Conservation (phyloP, 768 basidiomycete species). For the Mycena sanguinolenta region DNA sequence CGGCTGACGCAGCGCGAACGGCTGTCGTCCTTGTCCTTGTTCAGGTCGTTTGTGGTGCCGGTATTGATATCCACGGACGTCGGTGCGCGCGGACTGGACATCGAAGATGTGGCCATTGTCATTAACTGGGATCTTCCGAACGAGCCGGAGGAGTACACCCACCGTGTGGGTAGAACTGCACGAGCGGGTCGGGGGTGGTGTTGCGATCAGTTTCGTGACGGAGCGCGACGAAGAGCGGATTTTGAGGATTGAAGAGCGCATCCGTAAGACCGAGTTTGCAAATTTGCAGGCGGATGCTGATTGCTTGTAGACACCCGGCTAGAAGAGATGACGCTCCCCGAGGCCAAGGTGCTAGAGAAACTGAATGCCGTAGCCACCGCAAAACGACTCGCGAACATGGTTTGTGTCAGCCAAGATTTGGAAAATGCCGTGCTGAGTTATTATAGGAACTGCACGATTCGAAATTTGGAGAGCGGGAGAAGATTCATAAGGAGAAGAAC, state of each 20-base stretch:
- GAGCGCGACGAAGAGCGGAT: slow-evolving; percentile 92
- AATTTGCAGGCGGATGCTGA: slow-evolving; percentile 14
- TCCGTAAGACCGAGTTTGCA: slow-evolving; percentile 68
- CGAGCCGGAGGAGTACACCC: slow-evolving; percentile 94
- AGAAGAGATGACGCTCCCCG: slow-evolving; percentile 80
- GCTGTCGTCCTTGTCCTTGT: slow-evolving; percentile 84
- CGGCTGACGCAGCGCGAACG: slow-evolving; percentile 94
- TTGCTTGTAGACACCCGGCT: slow-evolving; percentile 74
- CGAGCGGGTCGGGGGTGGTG: slow-evolving; percentile 90
- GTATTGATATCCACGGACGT: slow-evolving; percentile 97
- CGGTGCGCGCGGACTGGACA: slow-evolving; percentile 94
- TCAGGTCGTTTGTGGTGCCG: slow-evolving; percentile 88
- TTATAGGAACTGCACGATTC: slow-evolving; percentile 88
- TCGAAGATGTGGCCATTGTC: slow-evolving; percentile 95
- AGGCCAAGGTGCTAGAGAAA: slow-evolving; percentile 84
- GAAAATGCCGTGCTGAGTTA: not conserved
- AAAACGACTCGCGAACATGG: slow-evolving; percentile 95
- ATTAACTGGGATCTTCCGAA: slow-evolving; percentile 97
- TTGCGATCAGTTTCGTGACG: slow-evolving; percentile 95
- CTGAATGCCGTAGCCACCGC: slow-evolving; percentile 93
- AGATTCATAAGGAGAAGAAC: slow-evolving; percentile 79
- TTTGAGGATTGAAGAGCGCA: slow-evolving; percentile 85
- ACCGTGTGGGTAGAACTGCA: slow-evolving; percentile 94
- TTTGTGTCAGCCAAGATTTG: slow-evolving; percentile 50
- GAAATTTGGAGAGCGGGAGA: slow-evolving; percentile 90